Conservation (phyloP, 441 rosid genomes). For the Daphne laureola region DNA sequence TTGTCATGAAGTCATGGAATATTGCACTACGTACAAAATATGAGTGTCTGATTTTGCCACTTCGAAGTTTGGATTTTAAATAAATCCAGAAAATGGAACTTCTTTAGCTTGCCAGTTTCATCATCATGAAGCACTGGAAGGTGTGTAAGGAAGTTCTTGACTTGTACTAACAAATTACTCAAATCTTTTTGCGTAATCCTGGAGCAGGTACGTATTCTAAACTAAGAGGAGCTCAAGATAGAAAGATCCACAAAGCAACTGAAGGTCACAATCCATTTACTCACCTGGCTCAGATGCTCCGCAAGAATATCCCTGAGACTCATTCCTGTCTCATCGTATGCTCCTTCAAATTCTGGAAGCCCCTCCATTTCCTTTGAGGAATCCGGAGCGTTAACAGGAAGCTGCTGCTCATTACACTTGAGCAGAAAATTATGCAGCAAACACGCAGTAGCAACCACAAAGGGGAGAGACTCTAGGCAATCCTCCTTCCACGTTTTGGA, state of each 20-base stretch:
- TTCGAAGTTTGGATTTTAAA: no score
- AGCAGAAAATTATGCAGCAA: constrained; percentile 67
- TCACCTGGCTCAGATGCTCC: constrained; percentile 37
- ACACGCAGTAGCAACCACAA: constrained; percentile 53
- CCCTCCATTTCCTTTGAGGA: constrained; percentile 20
- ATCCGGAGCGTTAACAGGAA: constrained; percentile 23
- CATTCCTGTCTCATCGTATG: constrained; percentile 26
- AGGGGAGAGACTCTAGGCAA: constrained; percentile 45
- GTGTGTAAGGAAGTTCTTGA: no score
- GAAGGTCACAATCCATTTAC: constrained; percentile 18
- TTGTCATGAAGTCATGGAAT: no score
- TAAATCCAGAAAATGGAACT: no score
- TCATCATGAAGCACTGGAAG: no score
- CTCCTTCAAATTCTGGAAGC: constrained; percentile 32
- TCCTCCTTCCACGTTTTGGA: constrained; percentile 57
- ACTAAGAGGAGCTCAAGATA: neutral
- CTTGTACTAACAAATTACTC: no score
- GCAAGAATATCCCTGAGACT: constrained; percentile 58
- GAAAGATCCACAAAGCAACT: neutral
- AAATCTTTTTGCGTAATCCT: neutral
- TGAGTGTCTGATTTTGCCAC: no score
- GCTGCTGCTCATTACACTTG: constrained; percentile 27
- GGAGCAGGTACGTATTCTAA: neutral
- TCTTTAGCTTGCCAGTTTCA: no score
- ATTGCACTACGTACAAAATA: no score